phyloP scores from a whole-genome alignment of 208 protist species.

The Blechomonas ayalai region DNA sequence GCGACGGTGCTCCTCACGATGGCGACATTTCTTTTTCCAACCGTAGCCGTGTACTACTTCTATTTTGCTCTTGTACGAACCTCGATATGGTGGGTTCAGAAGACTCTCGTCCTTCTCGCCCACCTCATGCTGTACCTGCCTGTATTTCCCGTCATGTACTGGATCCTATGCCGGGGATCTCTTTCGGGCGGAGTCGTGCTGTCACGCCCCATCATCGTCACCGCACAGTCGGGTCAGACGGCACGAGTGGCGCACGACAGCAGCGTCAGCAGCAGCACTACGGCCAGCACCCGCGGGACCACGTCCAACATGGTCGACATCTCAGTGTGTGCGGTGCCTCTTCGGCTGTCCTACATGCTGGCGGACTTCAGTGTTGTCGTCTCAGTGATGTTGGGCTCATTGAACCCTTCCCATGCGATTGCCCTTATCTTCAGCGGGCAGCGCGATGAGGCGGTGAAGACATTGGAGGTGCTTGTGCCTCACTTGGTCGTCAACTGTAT shows the following conservation, averaged over 20 bases:
- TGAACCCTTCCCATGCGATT: conserved; percentile 25
- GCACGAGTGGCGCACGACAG: conserved; percentile 1
- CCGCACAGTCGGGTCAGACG: conserved; percentile 10
- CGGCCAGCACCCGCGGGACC: conserved; percentile 1
- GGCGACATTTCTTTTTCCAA: conserved; percentile 87
- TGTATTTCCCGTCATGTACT: conserved; percentile 48
- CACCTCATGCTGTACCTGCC: conserved; percentile 63
- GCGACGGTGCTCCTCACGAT: conserved; percentile 89
- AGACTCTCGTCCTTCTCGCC: conserved; percentile 38
- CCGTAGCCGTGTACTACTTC: conserved; percentile 88
- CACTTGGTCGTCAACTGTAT: conserved; percentile 47
- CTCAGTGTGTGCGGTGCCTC: conserved; percentile 31
- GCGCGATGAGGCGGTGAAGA: conserved; percentile 15
- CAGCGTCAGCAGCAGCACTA: conserved; percentile 4
- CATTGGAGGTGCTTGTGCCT: conserved; percentile 38
- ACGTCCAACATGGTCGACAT: conserved; percentile 69
- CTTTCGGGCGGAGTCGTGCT: conserved; percentile 30
- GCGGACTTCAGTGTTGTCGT: conserved; percentile 64
- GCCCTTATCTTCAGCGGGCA: conserved; percentile 24
- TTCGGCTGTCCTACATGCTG: conserved; percentile 33
- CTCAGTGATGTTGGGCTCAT: conserved; percentile 14
- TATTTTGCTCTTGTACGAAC: conserved; percentile 80
- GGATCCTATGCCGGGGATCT: conserved; percentile 11
- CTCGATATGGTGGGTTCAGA: conserved; percentile 44
- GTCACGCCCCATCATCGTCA: conserved; percentile 16